Percentiles rank a stretch among this genome's conserved stretches.
phyloP scores from a whole-genome alignment of 2,329 filamentous ascomycete species.

The Cladosporium sp. region DNA sequence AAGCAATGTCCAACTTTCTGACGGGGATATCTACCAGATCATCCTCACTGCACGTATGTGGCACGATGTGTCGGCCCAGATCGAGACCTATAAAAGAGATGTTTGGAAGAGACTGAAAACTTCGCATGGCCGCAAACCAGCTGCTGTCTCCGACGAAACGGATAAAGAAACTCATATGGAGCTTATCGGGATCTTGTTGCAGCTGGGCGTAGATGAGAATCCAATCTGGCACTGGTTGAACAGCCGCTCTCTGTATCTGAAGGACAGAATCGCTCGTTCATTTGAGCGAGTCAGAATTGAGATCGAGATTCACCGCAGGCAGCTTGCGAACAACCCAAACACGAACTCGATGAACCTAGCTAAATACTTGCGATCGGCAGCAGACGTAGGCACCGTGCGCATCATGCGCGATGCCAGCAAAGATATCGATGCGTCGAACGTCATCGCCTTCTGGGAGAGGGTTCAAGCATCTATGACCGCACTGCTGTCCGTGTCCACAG shows the following conservation, averaged over 20 bases:
- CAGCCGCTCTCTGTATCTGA: conserved; percentile 84
- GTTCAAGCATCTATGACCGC: conserved; percentile 69
- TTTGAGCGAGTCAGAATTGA: conserved; percentile 87
- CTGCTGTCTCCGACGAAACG: conserved; percentile 31
- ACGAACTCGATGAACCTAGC: conserved; percentile 67
- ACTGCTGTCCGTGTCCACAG: conserved; percentile 69
- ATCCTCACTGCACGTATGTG: conserved; percentile 90
- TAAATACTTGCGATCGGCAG: conserved; percentile 69
- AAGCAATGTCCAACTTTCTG: conserved; percentile 56
- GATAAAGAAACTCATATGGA: conserved; percentile 81
- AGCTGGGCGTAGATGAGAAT: conserved; percentile 91
- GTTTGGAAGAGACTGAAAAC: conserved; percentile 70
- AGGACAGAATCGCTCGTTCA: conserved; percentile 73
- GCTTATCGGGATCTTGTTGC: conserved; percentile 80
- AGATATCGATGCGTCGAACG: conserved; percentile 71
- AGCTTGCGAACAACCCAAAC: conserved; percentile 69
- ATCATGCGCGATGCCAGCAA: conserved; percentile 37
- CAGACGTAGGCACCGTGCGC: conserved; percentile 27
- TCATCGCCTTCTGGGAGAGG: conserved; percentile 92
- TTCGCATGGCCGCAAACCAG: conserved; percentile 24
- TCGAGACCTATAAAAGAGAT: conserved; percentile 81
- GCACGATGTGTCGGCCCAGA: conserved; percentile 85
- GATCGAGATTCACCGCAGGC: conserved; percentile 82
- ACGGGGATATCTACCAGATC: conserved; percentile 79
- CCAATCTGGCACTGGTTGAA: conserved; percentile 95